Evolutionary conservation across 495 filamentous ascomycete genomes (phyloP), one percentile per base, ranked within the genome.

Genomic region (Lineolata rhizophorae): DNA sequence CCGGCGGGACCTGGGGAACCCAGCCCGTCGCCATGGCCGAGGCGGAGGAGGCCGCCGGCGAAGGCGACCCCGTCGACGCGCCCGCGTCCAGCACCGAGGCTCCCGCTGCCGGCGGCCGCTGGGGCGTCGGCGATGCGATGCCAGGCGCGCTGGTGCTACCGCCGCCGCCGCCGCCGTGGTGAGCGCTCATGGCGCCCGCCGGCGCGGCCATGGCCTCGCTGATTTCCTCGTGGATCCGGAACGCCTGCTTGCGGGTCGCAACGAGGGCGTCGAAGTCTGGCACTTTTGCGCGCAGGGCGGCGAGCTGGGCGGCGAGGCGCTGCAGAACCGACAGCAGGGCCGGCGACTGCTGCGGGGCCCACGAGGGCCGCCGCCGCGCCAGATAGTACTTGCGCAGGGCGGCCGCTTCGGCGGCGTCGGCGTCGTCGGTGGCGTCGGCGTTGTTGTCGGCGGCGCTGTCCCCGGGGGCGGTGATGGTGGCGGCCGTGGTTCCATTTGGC

Each of bases 201-300:
- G 13, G 5, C 6, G 37, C 5, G 20, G 35, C 38, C 20, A 40
- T 34, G 10, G 41, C 40, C 12, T 43, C 38, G 12, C n/a, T 33
- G 4, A 49, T 38, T 13, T 46, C 46, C 24, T 46, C 40, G 20
- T 45, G 31, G 17, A 47, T 35, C 19, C 46, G 38, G 26, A 56
- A 52, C 17, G 49, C 49, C 25, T 45, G 36, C 22, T 51, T 49
- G 15, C 53, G 41, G 20, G 32, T 43, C 1, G 44, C 35, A 10
- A 56, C 26, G 24, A 53, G 44, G 12, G 36, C 37, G 31, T 48
- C 49, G 18, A 52, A 41, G 27, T 48, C 43, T n/a, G 46, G 49
- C 11, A 54, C 44, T 10, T 41, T 35, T 29, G 25, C 35, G 19
- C 48, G 46, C 6, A 53, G 34, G 14, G 27, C 22, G 16, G 48